Percentiles rank a stretch among this genome's conserved stretches.
phyloP scores from a whole-genome alignment of 164 flowering plant genomes.

The Paratinospora sagittata region DNA sequence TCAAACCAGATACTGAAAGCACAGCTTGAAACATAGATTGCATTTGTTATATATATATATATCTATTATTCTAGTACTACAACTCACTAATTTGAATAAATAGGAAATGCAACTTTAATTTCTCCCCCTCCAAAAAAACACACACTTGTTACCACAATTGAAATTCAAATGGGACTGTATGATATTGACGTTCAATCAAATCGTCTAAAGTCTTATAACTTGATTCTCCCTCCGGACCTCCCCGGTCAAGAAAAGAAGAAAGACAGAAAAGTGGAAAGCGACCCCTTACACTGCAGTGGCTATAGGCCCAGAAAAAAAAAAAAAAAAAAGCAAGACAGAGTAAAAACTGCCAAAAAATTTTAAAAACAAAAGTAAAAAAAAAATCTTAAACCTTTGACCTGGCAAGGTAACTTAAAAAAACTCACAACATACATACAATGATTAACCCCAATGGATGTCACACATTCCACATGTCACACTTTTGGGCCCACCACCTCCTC shows the following conservation, averaged over 20 bases:
- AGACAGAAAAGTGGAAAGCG: too few species aligned
- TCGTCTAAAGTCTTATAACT: background rate
- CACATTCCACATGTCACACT: background rate
- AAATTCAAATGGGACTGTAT: background rate
- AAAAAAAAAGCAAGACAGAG: background rate
- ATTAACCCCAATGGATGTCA: background rate
- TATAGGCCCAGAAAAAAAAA: too few species aligned
- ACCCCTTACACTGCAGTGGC: too few species aligned
- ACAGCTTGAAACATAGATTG: too few species aligned
- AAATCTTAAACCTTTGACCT: background rate
- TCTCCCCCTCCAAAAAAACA: background rate
- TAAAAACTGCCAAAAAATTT: background rate
- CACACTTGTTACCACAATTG: background rate
- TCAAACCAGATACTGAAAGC: too few species aligned
- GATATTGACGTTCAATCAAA: slow-evolving; percentile 2
- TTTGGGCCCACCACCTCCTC: too few species aligned
- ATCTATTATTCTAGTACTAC: too few species aligned
- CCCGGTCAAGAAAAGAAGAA: background rate
- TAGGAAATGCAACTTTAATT: background rate
- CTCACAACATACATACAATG: background rate
- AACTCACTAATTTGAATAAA: too few species aligned
- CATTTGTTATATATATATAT: too few species aligned
- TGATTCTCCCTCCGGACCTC: too few species aligned
- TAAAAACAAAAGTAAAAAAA: background rate
- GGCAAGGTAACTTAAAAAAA: background rate